Base-by-base conservation (phyloP, 192 early-diverging fungal species). In the Piromyces sp. region DNA sequence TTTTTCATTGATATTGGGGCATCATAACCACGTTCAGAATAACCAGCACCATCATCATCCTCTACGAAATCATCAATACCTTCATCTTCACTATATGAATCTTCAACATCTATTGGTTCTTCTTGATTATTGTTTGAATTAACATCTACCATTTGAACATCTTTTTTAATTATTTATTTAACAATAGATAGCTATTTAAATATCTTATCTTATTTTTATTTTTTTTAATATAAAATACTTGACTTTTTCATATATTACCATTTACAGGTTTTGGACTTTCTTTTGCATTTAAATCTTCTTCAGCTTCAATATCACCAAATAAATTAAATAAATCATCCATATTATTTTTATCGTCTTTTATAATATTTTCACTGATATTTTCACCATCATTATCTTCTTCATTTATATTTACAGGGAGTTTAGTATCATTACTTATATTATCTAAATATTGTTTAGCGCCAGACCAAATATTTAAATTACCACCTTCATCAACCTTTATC, bases 41-140 rank as follows among this genome's bases (percentile, higher is more conserved):
- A 95, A 9, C 91, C 93, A 19, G 85, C 92, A 19, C 92, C 94
- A 81, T 96, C 94, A 84, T 97, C 96, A 83, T 96, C 95, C 0
- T 92, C 94, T 0, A 97, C 92, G 91, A 97, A 97, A 81, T 96
- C 92, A 80, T 94, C 88, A 78, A 92, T 79, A n/a, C 86, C 92
- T 14, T 91, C 92, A 19, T 85, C 82, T 28, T 85, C 89, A 26
- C 86, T 88, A 68, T 68, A 68, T 22, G 51, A 68, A 12, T 88
- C 86, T 40, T 86, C 86, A 22, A 82, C 37, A 29, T 29, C 79
- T 16, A 83, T 78, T 14, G 78, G 29, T 51, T 80, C 29, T 87
- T 85, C 79, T 30, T 78, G 86, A 33, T 83, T 84, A 15, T 88
- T 82, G 80, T 84, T 79, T 29, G 30, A 40, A 14, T 38, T 13